phyloP scores from a whole-genome alignment of 148 eudicot species.

The Amaranthus palmeri region DNA sequence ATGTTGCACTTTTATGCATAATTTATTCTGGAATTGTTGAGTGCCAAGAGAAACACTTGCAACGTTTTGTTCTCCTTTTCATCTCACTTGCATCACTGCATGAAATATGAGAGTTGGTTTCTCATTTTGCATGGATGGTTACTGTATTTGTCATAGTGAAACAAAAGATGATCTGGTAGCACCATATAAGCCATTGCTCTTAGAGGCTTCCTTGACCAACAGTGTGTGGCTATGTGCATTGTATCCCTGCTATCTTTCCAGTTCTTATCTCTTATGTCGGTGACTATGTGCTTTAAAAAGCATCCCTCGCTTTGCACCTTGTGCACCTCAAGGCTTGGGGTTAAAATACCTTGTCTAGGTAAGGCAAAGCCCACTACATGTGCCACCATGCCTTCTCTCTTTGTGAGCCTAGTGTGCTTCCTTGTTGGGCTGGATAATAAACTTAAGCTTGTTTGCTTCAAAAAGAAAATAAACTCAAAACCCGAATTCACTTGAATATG shows the following conservation, averaged over 20 bases:
- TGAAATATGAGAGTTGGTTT: background rate
- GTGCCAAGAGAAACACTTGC: background rate
- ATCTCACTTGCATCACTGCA: too few relatives aligned
- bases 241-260: background rate
- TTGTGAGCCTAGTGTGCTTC: too few relatives aligned
- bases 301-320: too few relatives aligned
- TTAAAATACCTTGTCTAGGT: too few relatives aligned
- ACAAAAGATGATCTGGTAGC: background rate
- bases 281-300: background rate
- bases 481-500: too few relatives aligned
- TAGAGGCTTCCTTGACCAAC: background rate
- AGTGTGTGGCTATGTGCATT: background rate
- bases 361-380: too few relatives aligned
- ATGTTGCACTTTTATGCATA: background rate
- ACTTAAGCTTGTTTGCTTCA: too few relatives aligned
- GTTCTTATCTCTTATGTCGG: background rate
- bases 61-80: background rate
- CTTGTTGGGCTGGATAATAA: too few relatives aligned
- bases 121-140: background rate
- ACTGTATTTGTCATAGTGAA: background rate
- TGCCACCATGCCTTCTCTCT: too few relatives aligned
- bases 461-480: too few relatives aligned
- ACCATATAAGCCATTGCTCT: background rate
- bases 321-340: too few relatives aligned
- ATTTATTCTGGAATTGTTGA: background rate